Base-by-base conservation (phyloP, 805 yeast genomes). In the Starmerella riodocensis region DNA sequence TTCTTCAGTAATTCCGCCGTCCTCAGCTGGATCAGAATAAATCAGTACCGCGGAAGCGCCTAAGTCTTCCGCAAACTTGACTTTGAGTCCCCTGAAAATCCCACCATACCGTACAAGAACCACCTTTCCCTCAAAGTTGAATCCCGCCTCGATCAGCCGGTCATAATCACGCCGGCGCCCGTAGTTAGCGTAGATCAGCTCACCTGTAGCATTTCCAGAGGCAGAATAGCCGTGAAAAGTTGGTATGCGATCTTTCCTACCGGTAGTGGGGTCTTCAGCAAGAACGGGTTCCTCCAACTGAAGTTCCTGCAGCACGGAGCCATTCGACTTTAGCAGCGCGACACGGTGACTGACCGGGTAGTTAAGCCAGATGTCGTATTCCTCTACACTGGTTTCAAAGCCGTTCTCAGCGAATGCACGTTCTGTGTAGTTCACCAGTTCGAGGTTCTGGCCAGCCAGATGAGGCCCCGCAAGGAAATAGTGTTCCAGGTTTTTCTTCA, bases 161-260 rank as follows among this genome's bases (percentile, higher is more conserved):
- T 67, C 69, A 42, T 70, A 80, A 52, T 80, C 91, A 36, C 67
- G 67, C 38, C 59, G 62, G 4, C 73, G 66, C 40, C 91, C 91
- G 56, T 73, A 77, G 55, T 80, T 77, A 34, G 74, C 83, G 55
- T 71, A 80, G 4, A 80, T 67, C 43, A 67, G 71, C 45, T 70
- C 61, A 1, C 74, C 79, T 4, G 84, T 77, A 32, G 74, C 81
- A 50, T 78, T 77, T 29, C 91, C 93, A 40, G 70, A 67, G 8
- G 81, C 85, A 4, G 82, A 74, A 52, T 77, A 80, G 1, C 83
- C 85, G 53, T 77, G 76, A 62, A 80, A 81, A 0, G 84, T 75
- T 12, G 85, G 86, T 20, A 77, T 67, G 26, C 66, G 57, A 43
- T 67, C 71, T 22, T 63, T 63, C n/a, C 56, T 53, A 7, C 53